Percentiles rank a stretch among this genome's conserved stretches.
Conservation (phyloP, 345 rosid species). For the Euphorbia lathyris region DNA sequence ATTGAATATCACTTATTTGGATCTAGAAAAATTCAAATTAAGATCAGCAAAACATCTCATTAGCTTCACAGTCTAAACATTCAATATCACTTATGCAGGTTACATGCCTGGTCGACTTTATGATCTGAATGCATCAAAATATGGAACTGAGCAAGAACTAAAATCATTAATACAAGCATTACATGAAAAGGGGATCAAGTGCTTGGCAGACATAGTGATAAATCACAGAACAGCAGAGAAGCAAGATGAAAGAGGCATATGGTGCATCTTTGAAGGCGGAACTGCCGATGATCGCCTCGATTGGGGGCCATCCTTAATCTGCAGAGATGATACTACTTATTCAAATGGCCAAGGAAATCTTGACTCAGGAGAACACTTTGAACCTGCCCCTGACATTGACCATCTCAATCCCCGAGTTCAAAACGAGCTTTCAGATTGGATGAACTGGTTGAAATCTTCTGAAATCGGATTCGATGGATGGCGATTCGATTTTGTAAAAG, state of each 20-base stretch:
- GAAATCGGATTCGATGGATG: constrained; percentile 77
- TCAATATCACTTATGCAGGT: too few relatives aligned
- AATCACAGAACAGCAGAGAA: constrained; percentile 82
- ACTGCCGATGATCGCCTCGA: constrained; percentile 73
- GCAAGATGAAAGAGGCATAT: constrained; percentile 60
- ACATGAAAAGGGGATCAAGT: constrained; percentile 52
- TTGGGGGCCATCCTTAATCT: constrained; percentile 79
- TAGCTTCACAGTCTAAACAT: too few relatives aligned
- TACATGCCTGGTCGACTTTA: constrained; percentile 89
- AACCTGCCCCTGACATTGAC: constrained; percentile 77
- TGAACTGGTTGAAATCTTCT: constrained; percentile 71
- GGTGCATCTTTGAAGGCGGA: constrained; percentile 79
- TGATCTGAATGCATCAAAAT: constrained; percentile 66
- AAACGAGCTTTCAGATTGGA: constrained; percentile 72
- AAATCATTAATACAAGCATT: constrained; percentile 53
- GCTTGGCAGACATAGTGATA: constrained; percentile 79
- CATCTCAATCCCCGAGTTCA: constrained; percentile 69
- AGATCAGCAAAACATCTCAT: too few relatives aligned
- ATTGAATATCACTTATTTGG: too few relatives aligned
- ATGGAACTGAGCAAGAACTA: constrained; percentile 54
- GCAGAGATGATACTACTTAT: constrained; percentile 44
- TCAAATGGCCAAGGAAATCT: constrained; percentile 67
- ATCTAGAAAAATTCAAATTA: too few relatives aligned
- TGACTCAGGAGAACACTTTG: constrained; percentile 52
- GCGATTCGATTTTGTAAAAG: constrained; percentile 69